Base-by-base conservation (phyloP, 345 rosid species). In the Kandelia obovata region DNA sequence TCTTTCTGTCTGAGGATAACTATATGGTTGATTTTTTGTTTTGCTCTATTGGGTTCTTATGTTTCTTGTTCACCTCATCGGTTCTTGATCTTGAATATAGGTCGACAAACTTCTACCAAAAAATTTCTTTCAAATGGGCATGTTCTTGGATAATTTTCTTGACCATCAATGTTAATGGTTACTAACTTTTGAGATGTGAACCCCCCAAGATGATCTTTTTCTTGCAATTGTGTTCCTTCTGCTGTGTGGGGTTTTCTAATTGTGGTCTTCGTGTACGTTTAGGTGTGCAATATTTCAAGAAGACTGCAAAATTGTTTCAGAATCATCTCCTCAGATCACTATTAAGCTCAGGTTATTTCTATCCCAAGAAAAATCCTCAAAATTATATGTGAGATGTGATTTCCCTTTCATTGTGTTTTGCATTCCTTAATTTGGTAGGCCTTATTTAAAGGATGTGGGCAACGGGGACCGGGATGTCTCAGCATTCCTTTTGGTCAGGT, bases 281-380 rank as follows among this genome's bases (percentile, higher is more conserved):
- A 94, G 98, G 73, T 69, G 79, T 67, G 91, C 97, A 25, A 94
- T 94, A 82, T 94, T 89, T 83, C 90, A 88, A 78, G 98, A 94
- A 43, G 98, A 94, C 77, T 94, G 96, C 83, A 71, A 82, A 71
- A 71, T 93, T 25, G 80, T 86, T 73, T 71, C 87, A 10, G 89
- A 77, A 39, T 79, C 92, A 19, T 82, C 88, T 63, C 84, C 88
- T 60, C 92, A 85, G 72, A 78, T 94, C 70, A 66, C 67, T 62
- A 85, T 94, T 66, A 89, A 91, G 76, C 82, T 94, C 83, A 91
- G 98, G 98, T 93, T 76, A 68, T 52, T 65, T 52, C 68, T 71
- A 1, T 53, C 60, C 32, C 13, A 62, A n/a, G 23, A 27, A 71
- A 47, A 69, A 73, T 28, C 49, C 28, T 66, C 52, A 70, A 77